These are phyloP conservation scores for Botrytis byssoidea DNA, from an alignment of 2,329 filamentous ascomycete species.

Conservation along the genomic window DNA sequence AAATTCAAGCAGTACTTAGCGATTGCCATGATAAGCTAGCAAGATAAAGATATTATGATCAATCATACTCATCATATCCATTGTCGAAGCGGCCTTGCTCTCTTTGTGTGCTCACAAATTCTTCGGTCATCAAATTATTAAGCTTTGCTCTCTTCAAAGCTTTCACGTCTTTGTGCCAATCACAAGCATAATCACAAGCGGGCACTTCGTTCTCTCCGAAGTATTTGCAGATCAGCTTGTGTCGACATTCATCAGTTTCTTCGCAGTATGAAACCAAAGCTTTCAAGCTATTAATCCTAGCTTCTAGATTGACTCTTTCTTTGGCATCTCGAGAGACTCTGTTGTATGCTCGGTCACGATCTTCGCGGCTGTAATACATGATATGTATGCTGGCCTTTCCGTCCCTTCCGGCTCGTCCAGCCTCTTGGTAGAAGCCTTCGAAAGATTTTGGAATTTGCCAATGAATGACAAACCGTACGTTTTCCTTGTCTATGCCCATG, in stretches of 20 bases:
- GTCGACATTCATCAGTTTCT: conserved; percentile 68
- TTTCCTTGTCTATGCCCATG: conserved; percentile 96
- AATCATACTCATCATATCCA: conserved; percentile 50
- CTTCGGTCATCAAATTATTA: conserved; percentile 56
- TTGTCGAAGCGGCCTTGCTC: conserved; percentile 57
- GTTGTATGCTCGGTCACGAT: conserved; percentile 69
- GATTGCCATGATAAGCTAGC: not conserved
- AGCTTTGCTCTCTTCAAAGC: conserved; percentile 57
- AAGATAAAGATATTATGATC: conserved; percentile 15
- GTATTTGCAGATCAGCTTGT: conserved; percentile 71
- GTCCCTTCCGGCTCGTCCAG: conserved; percentile 85
- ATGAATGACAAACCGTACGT: conserved; percentile 91
- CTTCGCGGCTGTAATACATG: conserved; percentile 86
- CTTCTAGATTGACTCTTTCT: conserved; percentile 46
- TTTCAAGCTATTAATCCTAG: conserved; percentile 61
- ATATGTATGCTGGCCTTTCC: conserved; percentile 85
- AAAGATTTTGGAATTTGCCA: conserved; percentile 94
- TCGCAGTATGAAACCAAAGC: conserved; percentile 81
- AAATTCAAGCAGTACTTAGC: not conserved
- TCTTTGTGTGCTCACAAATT: conserved; percentile 63
- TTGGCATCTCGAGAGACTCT: conserved; percentile 52
- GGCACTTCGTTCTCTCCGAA: conserved; percentile 66
- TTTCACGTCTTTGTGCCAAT: conserved; percentile 69
- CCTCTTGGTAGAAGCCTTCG: conserved; percentile 95
- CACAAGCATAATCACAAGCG: conserved; percentile 71